Evolutionary conservation across 73 alveolate species (phyloP).

Genomic region (Tetrahymena malaccensis): DNA sequence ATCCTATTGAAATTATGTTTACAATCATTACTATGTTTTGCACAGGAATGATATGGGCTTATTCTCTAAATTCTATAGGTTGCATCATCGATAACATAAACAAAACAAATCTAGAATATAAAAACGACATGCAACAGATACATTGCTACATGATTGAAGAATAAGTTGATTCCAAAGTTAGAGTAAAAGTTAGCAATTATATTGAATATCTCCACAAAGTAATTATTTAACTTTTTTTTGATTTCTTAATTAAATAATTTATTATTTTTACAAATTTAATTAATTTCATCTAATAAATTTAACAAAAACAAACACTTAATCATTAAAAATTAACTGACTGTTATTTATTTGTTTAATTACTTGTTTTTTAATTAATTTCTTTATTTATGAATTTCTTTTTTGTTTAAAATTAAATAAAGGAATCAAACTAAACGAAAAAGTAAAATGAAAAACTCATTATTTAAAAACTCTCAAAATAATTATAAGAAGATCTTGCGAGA

Average conservation of each 20-base stretch:
- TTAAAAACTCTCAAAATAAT: constrained; percentile 52
- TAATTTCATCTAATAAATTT: background rate
- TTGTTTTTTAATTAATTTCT: too few relatives aligned
- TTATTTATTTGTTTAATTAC: too few relatives aligned
- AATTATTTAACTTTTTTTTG: background rate
- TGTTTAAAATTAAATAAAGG: background rate
- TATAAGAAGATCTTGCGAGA: constrained; percentile 50
- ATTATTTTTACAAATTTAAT: too few relatives aligned
- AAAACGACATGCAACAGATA: constrained; percentile 58
- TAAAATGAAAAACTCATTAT: constrained; percentile 50
- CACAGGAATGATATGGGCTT: constrained; percentile 74
- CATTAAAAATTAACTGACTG: too few relatives aligned
- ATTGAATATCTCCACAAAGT: constrained; percentile 62
- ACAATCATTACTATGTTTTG: constrained; percentile 63
- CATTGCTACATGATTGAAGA: constrained; percentile 58
- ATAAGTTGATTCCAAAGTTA: constrained; percentile 56
- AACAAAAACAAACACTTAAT: too few relatives aligned
- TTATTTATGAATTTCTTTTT: too few relatives aligned
- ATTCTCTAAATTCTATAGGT: constrained; percentile 77
- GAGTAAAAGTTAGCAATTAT: constrained; percentile 64
- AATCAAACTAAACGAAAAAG: constrained; percentile 59
- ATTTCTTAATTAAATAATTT: too few relatives aligned
- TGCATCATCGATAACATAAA: constrained; percentile 54
- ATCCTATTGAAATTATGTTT: constrained; percentile 54
- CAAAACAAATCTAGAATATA: constrained; percentile 53